Evolutionary conservation across 73 alveolate genomes (phyloP).

Genomic region (Tetrahymena malaccensis): DNA sequence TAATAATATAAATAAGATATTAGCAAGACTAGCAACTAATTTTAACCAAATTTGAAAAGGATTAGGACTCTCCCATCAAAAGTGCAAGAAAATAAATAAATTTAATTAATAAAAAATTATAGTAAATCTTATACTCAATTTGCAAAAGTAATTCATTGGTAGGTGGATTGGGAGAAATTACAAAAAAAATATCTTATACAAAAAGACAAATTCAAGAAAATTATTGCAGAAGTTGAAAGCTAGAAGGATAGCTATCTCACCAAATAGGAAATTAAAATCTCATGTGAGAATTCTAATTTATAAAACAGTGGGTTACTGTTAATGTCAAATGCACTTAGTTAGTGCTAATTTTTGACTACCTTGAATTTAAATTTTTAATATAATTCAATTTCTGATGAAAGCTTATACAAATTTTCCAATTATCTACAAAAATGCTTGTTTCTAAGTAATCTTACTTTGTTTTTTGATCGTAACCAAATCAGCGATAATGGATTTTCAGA

Average conservation of each 20-base stretch:
- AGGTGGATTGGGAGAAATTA: not conserved
- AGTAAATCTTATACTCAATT: too few species aligned
- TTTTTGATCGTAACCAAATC: not conserved
- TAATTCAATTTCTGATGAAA: not conserved
- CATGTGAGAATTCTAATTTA: not conserved
- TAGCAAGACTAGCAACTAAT: too few species aligned
- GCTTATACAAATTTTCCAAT: not conserved
- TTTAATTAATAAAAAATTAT: too few species aligned
- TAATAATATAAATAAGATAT: too few species aligned
- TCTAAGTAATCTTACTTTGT: not conserved
- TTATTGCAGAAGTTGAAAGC: not conserved
- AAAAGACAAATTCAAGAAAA: not conserved
- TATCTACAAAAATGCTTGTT: not conserved
- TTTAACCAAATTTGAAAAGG: too few species aligned
- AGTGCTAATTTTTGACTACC: not conserved
- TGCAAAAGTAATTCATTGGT: not conserved
- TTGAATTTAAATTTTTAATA: not conserved
- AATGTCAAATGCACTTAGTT: not conserved
- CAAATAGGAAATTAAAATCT: not conserved
- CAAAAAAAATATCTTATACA: not conserved
- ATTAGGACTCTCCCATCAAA: too few species aligned
- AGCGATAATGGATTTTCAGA: not conserved
- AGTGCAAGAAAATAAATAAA: too few species aligned
- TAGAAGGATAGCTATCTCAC: not conserved
- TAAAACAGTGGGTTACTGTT: not conserved